phyloP scores from a whole-genome alignment of 768 basidiomycete genomes.

The Serendipita sp. region DNA sequence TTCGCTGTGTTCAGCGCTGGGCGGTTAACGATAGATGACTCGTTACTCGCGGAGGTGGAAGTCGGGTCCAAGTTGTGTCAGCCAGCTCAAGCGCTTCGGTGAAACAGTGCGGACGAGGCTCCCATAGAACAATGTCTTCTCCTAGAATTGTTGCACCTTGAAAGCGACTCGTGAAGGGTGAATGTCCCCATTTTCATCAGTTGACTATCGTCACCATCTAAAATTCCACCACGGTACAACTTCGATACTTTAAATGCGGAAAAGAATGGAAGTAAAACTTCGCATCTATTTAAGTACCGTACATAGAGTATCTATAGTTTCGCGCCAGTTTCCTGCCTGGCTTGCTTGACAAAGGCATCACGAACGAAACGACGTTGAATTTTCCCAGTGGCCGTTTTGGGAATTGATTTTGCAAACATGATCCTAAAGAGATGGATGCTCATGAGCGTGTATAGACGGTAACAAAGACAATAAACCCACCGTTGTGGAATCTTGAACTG shows the following conservation, averaged over 20 bases:
- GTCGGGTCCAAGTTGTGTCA: not conserved
- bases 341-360: slow-evolving; percentile 13
- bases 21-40: not conserved
- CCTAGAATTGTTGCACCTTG: too few species aligned
- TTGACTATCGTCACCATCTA: too few species aligned
- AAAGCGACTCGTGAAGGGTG: too few species aligned
- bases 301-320: slow-evolving; percentile 5
- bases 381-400: slow-evolving; percentile 18
- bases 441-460: not conserved
- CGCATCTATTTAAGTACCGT: not conserved
- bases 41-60: not conserved
- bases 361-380: slow-evolving; percentile 17
- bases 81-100: too few species aligned
- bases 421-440: slow-evolving; percentile 9
- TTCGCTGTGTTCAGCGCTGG: not conserved
- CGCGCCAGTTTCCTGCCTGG: slow-evolving; percentile 3
- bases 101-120: too few species aligned
- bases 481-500: slow-evolving; percentile 10
- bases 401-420: slow-evolving; percentile 14
- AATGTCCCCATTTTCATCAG: too few species aligned
- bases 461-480: not conserved
- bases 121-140: too few species aligned
- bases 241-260: too few species aligned
- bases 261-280: too few species aligned
- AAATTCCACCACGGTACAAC: too few species aligned